These are phyloP conservation scores for Ophiosphaerella korrae DNA, from an alignment of 2,329 filamentous ascomycete genomes.

Conservation along the genomic window DNA sequence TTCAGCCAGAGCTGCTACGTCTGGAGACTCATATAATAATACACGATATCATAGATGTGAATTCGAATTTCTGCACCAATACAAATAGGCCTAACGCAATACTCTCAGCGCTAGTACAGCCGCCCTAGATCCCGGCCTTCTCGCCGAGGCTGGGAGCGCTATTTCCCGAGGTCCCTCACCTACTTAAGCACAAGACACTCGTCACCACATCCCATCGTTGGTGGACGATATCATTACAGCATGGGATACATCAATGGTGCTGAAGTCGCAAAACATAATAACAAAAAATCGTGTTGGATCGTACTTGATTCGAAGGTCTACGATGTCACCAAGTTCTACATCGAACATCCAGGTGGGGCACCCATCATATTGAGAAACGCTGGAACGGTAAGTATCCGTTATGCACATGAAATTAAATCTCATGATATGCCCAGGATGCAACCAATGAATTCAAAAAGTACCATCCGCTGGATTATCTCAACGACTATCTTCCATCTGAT, in stretches of 20 bases:
- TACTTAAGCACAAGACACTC: constrained; percentile 14
- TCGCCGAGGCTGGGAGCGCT: constrained; percentile 19
- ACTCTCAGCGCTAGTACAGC: background rate
- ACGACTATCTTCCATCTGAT: constrained; percentile 34
- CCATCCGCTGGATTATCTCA: constrained; percentile 38
- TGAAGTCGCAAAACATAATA: constrained; percentile 42
- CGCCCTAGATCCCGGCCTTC: constrained; percentile 19
- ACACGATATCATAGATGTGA: background rate
- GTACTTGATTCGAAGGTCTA: constrained; percentile 71
- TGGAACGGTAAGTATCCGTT: constrained; percentile 47
- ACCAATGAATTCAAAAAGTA: constrained; percentile 44
- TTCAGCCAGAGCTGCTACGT: too few species aligned
- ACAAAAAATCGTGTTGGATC: constrained; percentile 61
- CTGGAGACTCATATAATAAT: too few species aligned
- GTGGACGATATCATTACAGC: constrained; percentile 1
- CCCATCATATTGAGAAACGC: constrained; percentile 45
- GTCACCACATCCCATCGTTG: background rate
- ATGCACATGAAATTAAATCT: background rate
- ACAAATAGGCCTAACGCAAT: too few species aligned
- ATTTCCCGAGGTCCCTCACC: constrained; percentile 34
- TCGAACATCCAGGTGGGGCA: constrained; percentile 67
- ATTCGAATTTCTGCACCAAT: background rate
- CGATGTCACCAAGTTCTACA: constrained; percentile 68
- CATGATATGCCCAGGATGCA: constrained; percentile 29
- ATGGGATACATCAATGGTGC: constrained; percentile 38